A percentile compares a stretch with the other conserved stretches of the same genome.
Conservation (phyloP, 2,329 filamentous ascomycete species). For the Didymella exigua region DNA sequence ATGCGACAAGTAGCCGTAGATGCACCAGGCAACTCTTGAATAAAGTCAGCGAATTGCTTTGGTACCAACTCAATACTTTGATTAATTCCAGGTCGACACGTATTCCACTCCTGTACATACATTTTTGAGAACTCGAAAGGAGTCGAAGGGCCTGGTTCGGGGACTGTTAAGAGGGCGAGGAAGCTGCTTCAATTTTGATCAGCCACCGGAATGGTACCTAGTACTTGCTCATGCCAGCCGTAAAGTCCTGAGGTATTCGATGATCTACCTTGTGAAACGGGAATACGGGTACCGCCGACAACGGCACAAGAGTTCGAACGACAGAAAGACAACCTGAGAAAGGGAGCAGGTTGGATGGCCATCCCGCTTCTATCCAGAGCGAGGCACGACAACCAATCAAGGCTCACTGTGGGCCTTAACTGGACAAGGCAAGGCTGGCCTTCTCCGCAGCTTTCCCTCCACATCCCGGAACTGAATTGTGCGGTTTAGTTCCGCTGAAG, state of each 20-base stretch:
- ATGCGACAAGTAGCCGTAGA: background rate
- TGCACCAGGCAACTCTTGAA: background rate
- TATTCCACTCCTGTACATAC: too few relatives aligned
- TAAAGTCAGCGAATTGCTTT: background rate
- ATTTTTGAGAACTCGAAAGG: too few relatives aligned
- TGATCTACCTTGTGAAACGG: too few relatives aligned
- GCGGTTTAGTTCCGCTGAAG: slow-evolving; percentile 3
- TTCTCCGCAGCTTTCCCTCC: slow-evolving; percentile 7
- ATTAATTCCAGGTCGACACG: too few relatives aligned
- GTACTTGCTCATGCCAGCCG: too few relatives aligned
- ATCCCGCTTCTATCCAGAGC: slow-evolving; percentile 16
- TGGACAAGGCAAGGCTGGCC: slow-evolving; percentile 1
- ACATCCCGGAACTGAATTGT: slow-evolving; percentile 12
- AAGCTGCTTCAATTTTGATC: too few relatives aligned
- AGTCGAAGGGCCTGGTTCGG: too few relatives aligned
- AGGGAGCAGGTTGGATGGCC: background rate
- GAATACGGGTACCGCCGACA: too few relatives aligned
- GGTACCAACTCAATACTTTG: too few relatives aligned
- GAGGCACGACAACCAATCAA: slow-evolving; percentile 3
- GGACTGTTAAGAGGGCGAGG: too few relatives aligned
- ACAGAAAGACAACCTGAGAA: background rate
- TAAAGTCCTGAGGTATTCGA: too few relatives aligned
- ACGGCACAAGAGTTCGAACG: background rate
- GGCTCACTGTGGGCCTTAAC: background rate
- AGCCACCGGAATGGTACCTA: too few relatives aligned